Conservation (phyloP, 2,329 filamentous ascomycete species). For the Chaetomiaceae sp. region DNA sequence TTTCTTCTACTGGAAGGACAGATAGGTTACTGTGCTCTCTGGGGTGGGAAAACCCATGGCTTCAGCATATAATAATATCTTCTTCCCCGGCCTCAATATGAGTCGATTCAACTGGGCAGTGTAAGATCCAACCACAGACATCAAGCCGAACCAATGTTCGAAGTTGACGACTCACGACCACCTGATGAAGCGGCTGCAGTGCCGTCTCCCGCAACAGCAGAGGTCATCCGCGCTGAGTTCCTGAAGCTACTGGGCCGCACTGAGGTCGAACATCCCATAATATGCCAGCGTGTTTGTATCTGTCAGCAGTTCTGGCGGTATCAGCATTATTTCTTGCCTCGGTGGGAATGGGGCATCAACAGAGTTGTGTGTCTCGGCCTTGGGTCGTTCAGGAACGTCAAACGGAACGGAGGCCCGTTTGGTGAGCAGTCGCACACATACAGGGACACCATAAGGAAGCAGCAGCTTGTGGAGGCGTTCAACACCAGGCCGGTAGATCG, state of each 20-base stretch:
- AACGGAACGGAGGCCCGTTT: constrained; percentile 2
- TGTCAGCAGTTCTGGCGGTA: constrained; percentile 9
- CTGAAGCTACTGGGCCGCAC: constrained; percentile 10
- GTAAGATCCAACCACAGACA: too few species aligned
- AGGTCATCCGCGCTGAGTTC: constrained; percentile 12
- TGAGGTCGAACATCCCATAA: constrained; percentile 10
- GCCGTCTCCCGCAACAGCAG: background rate
- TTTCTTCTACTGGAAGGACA: too few species aligned
- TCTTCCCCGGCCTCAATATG: too few species aligned
- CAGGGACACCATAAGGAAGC: background rate
- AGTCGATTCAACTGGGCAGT: too few species aligned
- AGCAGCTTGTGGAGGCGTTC: background rate
- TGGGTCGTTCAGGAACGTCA: constrained; percentile 11
- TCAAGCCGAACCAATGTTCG: too few species aligned
- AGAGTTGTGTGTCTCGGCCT: constrained; percentile 13
- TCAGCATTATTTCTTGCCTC: constrained; percentile 11
- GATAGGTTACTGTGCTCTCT: too few species aligned
- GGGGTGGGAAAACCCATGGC: too few species aligned
- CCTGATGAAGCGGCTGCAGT: too few species aligned
- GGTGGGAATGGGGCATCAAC: constrained; percentile 12
- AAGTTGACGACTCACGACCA: background rate
- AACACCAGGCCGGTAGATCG: background rate
- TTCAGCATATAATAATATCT: too few species aligned
- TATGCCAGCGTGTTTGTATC: constrained; percentile 8
- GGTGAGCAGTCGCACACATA: background rate